Base-by-base conservation (phyloP, 2,329 filamentous ascomycete species). In the Fusarium compactum region DNA sequence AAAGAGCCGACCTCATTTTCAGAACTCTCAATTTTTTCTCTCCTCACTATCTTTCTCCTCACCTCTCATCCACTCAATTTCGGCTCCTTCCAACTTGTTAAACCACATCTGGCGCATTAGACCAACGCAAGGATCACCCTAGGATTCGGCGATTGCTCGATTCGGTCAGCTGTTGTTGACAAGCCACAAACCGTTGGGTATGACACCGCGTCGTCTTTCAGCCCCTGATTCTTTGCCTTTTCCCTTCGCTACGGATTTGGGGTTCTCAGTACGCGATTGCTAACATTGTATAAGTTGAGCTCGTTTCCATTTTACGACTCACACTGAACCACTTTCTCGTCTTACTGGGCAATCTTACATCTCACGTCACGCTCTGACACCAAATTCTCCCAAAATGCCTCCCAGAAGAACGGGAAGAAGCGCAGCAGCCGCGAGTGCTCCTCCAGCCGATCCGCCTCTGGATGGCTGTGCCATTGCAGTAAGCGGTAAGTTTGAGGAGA, bases 401-500 rank as follows among this genome's bases (percentile, higher is more conserved):
- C 69, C 74, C 15, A 71, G 74, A 12, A 71, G 61, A 32, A 63
- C 74, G 67, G 69, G 51, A 56, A 71, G 74, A 15, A 71, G 61
- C 25, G 62, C 74, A 71, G 69, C 50, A 56, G 69, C 67, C n/a
- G 65, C 73, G 12, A 73, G 69, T 18, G 50, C 74, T 5, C 59
- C 75, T 5, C 59, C 75, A 29, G 73, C 69, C 40, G 64, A 70
- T 24, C 69, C 65, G 29, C 79, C 86, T 0, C 79, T 91, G 6
- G 78, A 82, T 3, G 85, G 84, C 7, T 84, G 80, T 70, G 80
- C 80, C 8, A 81, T 93, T 46, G 86, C 85, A 24, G 76, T 91
- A 27, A 90, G 87, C 60, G 91, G 91, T 64, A 86, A 85, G 8
- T 90, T 92, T 70, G 79, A 85, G 3, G 81, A 82, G 8, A 78